Conservation (phyloP, 352 stramenopile genomes). For the Pythium volutum region DNA sequence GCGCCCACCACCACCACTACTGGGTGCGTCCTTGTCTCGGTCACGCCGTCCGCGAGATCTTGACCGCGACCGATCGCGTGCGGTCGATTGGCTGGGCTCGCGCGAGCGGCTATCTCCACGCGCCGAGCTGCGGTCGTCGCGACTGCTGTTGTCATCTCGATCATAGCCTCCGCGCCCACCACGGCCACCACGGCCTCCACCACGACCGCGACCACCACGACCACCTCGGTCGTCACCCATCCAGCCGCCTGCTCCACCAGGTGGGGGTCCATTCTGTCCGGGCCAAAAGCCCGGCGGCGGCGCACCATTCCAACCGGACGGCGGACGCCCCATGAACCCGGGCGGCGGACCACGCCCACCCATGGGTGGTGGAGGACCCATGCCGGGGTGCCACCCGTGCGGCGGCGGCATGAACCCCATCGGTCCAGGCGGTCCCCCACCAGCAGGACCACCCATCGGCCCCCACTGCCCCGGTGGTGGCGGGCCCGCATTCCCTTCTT, state of each 20-base stretch:
- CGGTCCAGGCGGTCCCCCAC: constrained; percentile 23
- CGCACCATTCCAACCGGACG: constrained; percentile 45
- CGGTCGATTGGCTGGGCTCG: constrained; percentile 31
- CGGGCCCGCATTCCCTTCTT: constrained; percentile 7
- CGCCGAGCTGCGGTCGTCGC: constrained; percentile 22
- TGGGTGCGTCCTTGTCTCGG: background rate
- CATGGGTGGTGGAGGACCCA: constrained; percentile 42
- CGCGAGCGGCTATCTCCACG: constrained; percentile 27
- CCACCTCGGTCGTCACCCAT: constrained; percentile 40
- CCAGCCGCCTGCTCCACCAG: constrained; percentile 35
- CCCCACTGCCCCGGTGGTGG: constrained; percentile 20
- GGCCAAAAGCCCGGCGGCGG: constrained; percentile 46
- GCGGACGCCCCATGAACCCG: constrained; percentile 30
- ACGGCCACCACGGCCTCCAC: constrained; percentile 27
- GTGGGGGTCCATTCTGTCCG: constrained; percentile 31
- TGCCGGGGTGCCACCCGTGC: constrained; percentile 64
- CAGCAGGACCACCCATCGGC: constrained; percentile 13
- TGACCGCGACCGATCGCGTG: constrained; percentile 56
- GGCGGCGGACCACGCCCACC: constrained; percentile 21
- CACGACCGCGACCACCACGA: constrained; percentile 32
- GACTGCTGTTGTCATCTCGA: constrained; percentile 13
- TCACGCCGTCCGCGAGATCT: constrained; percentile 39
- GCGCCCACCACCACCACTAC: background rate
- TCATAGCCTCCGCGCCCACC: constrained; percentile 8
- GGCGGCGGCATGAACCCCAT: constrained; percentile 60